Conservation (phyloP, 768 basidiomycete species). For the Boletus fagicola region DNA sequence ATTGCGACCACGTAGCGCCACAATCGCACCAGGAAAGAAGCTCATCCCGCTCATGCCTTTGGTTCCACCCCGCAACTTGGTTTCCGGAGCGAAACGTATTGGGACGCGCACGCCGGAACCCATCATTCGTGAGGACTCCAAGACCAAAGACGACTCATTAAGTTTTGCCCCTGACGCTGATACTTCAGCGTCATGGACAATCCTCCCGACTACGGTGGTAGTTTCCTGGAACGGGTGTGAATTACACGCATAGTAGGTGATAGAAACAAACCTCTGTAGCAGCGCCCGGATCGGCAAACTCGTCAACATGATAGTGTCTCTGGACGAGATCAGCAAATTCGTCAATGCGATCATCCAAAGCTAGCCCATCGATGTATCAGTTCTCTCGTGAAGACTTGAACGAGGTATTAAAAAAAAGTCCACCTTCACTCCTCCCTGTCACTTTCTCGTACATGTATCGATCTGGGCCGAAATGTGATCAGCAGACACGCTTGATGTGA, state of each 20-base stretch:
- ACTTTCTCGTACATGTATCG: slow-evolving; percentile 96
- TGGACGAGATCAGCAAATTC: slow-evolving; percentile 75
- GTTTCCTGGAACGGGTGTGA: slow-evolving; percentile 46
- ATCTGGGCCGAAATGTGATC: slow-evolving; percentile 41
- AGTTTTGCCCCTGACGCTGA: slow-evolving; percentile 59
- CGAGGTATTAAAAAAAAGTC: slow-evolving; percentile 11
- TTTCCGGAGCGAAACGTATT: slow-evolving; percentile 63
- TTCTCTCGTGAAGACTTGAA: neutral
- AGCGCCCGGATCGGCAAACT: slow-evolving; percentile 74
- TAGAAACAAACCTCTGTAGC: slow-evolving; percentile 46
- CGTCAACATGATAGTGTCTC: slow-evolving; percentile 64
- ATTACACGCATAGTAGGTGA: neutral
- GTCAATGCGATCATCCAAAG: slow-evolving; percentile 84
- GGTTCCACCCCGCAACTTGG: slow-evolving; percentile 63
- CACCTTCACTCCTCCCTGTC: slow-evolving; percentile 80
- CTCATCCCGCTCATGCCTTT: slow-evolving; percentile 65
- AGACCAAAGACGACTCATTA: slow-evolving; percentile 65
- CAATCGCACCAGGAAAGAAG: slow-evolving; percentile 87
- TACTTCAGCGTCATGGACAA: slow-evolving; percentile 66
- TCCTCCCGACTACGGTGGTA: slow-evolving; percentile 69
- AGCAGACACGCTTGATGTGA: neutral
- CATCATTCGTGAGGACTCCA: slow-evolving; percentile 83
- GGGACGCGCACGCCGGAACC: slow-evolving; percentile 64
- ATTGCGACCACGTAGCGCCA: slow-evolving; percentile 84
- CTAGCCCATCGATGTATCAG: slow-evolving; percentile 37